Evolutionary conservation across 768 basidiomycete genomes (phyloP).

Genomic region (Mycena vulgaris): DNA sequence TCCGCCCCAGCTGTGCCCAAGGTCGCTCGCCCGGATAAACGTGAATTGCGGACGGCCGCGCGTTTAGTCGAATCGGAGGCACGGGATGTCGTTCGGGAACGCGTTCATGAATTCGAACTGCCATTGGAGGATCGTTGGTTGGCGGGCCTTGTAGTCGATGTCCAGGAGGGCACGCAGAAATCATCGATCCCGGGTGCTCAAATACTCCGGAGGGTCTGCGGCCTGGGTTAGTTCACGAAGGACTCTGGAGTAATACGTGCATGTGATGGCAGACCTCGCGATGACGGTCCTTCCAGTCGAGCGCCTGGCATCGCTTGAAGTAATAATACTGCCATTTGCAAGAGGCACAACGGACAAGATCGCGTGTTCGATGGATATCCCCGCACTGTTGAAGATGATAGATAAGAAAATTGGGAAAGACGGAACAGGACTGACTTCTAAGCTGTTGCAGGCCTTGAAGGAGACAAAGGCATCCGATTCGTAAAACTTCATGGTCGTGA

Average conservation of each 20-base stretch:
- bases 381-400: not conserved
- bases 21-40: not conserved
- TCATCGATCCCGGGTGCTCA: slow-evolving; percentile 1
- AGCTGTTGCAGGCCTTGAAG: not conserved
- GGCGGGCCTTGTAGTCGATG: not conserved
- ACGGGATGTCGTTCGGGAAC: not conserved
- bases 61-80: not conserved
- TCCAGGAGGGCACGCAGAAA: not conserved
- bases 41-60: not conserved
- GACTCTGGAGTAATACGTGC: not conserved
- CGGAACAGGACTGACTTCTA: not conserved
- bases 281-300: slow-evolving; percentile 5
- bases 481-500: not conserved
- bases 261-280: not conserved
- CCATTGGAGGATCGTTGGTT: not conserved
- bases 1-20: not conserved
- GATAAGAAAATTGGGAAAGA: not conserved
- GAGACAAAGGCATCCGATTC: slow-evolving; percentile 1
- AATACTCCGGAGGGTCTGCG: not conserved
- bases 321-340: not conserved
- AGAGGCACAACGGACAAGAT: not conserved
- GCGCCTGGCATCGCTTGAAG: not conserved
- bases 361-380: not conserved
- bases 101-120: not conserved
- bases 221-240: not conserved